Percentiles rank a stretch among this genome's conserved stretches.
phyloP scores from a whole-genome alignment of 2,329 filamentous ascomycete genomes.

The Cyclaneusma minus region DNA sequence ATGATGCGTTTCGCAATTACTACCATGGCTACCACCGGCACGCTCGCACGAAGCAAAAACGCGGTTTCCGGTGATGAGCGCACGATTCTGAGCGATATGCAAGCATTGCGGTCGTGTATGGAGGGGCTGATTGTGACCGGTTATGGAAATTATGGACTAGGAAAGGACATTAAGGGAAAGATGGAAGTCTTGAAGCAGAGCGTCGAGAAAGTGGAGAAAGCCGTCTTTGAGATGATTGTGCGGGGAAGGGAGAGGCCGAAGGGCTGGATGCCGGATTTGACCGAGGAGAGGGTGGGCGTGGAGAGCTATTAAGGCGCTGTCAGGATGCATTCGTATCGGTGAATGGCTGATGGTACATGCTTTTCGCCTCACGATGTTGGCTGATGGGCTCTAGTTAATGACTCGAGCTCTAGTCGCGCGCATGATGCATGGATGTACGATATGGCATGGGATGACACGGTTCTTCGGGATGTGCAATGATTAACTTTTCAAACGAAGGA shows the following conservation, averaged over 20 bases:
- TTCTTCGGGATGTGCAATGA: too few relatives aligned
- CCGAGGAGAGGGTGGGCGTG: too few relatives aligned
- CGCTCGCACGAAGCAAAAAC: conserved; percentile 23
- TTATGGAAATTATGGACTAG: conserved; percentile 34
- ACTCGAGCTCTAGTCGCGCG: too few relatives aligned
- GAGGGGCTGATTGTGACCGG: conserved; percentile 49
- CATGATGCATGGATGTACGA: too few relatives aligned
- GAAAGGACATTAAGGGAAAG: conserved; percentile 59
- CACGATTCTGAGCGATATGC: conserved; percentile 66
- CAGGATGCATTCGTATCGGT: too few relatives aligned
- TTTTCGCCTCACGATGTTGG: too few relatives aligned
- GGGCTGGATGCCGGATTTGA: conserved; percentile 84
- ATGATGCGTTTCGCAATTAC: conserved; percentile 95
- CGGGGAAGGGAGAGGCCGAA: conserved; percentile 77
- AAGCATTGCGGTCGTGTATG: conserved; percentile 59
- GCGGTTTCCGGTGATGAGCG: conserved; percentile 21
- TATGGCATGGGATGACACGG: too few relatives aligned
- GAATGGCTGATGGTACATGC: too few relatives aligned
- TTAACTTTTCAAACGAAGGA: too few relatives aligned
- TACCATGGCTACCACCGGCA: conserved; percentile 53
- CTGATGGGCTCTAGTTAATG: too few relatives aligned
- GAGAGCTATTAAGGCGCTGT: too few relatives aligned
- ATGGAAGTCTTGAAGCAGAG: conserved; percentile 73
- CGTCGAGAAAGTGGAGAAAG: conserved; percentile 85
- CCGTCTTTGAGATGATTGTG: conserved; percentile 77